Percentiles rank a stretch among this genome's conserved stretches.
phyloP scores from a whole-genome alignment of 305 asterid species.

The Solanum aculeatissimum region DNA sequence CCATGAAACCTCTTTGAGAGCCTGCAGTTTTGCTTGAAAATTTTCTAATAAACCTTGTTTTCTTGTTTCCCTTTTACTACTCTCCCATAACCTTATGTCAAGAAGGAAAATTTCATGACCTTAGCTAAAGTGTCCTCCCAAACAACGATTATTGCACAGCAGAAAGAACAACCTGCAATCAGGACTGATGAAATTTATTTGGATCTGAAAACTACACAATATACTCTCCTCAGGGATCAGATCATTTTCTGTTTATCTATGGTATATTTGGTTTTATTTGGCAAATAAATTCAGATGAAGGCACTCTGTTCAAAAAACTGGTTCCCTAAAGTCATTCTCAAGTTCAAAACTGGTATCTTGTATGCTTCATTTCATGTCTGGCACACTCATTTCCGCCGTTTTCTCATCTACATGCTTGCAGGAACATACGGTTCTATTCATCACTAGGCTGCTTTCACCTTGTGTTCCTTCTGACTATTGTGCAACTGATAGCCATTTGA shows the following conservation, averaged over 20 bases:
- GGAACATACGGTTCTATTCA: slow-evolving; percentile 12
- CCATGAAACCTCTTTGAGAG: background rate
- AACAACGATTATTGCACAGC: background rate
- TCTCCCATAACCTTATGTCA: background rate
- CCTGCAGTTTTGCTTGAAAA: background rate
- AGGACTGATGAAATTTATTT: background rate
- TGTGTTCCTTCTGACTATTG: slow-evolving; percentile 6
- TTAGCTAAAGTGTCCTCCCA: background rate
- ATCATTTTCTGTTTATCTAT: background rate
- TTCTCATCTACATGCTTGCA: slow-evolving; percentile 1
- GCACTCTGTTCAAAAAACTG: background rate
- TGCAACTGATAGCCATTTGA: slow-evolving; percentile 13
- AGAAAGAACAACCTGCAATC: background rate
- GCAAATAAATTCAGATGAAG: background rate
- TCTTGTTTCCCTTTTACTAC: background rate
- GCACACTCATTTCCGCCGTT: background rate
- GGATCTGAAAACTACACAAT: background rate
- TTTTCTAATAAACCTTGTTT: background rate
- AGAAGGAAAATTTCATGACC: background rate
- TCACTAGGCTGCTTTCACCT: slow-evolving; percentile 14
- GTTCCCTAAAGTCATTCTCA: background rate
- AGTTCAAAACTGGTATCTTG: background rate
- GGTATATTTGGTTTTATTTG: background rate
- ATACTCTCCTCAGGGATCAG: background rate
- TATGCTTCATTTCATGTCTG: background rate